Percentiles rank a stretch among this genome's conserved stretches.
Conservation (phyloP, 371 early-diverging fungal genomes). For the Umbelopsis sp. region DNA sequence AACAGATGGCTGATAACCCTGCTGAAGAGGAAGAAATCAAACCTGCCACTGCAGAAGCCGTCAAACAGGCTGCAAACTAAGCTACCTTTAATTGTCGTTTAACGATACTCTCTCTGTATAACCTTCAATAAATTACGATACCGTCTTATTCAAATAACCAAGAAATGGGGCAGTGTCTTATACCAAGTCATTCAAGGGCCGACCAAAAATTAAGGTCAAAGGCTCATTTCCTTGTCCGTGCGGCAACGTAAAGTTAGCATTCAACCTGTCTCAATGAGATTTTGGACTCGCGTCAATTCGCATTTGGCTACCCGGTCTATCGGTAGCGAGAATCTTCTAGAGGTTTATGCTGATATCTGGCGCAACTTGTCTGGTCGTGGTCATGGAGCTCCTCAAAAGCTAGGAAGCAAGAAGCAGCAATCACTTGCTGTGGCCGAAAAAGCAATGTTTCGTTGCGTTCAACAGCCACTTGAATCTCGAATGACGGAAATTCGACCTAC, state of each 20-base stretch:
- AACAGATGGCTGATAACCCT: slow-evolving; percentile 12
- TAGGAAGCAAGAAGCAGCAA: neutral
- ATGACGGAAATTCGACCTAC: neutral
- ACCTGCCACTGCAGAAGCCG: slow-evolving; percentile 13
- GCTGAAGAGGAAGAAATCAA: slow-evolving; percentile 10
- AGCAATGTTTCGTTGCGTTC: slow-evolving; percentile 2
- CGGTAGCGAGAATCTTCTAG: neutral
- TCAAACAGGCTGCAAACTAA: slow-evolving; percentile 11
- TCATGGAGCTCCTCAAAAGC: neutral
- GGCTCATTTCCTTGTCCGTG: neutral
- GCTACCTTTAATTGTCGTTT: neutral
- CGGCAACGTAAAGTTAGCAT: neutral
- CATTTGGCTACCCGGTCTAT: neutral
- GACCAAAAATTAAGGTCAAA: neutral
- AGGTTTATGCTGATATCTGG: slow-evolving; percentile 7
- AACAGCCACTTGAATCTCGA: slow-evolving; percentile 5
- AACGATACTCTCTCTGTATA: neutral
- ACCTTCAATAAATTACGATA: neutral
- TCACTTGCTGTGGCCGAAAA: slow-evolving; percentile 12
- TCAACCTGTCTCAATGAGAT: neutral
- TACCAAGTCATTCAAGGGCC: neutral
- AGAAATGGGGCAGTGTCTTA: no score
- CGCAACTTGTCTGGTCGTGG: neutral
- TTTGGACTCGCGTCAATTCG: slow-evolving; percentile 9
- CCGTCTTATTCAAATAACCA: neutral